Conservation (phyloP, 257 asterid species). For the Solanum pimpinellifolium region DNA sequence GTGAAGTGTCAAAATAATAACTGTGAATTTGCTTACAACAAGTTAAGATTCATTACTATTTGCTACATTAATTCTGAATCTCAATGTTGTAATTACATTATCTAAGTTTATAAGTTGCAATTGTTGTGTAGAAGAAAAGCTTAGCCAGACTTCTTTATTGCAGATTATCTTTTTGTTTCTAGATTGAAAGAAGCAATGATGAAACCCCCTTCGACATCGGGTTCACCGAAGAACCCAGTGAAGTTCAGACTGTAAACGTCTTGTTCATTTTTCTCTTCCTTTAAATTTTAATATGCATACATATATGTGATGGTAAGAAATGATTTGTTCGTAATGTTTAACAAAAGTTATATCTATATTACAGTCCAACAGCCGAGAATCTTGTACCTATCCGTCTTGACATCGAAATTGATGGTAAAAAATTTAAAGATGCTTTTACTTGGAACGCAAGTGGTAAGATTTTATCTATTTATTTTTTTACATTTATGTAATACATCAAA, state of each 20-base stretch:
- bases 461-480: background rate
- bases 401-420: constrained; percentile 83
- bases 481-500: background rate
- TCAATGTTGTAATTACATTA: background rate
- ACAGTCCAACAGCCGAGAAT: constrained; percentile 87
- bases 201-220: constrained; percentile 66
- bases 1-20: background rate
- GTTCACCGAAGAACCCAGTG: constrained; percentile 64
- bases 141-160: background rate
- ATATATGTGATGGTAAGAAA: background rate
- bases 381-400: constrained; percentile 84
- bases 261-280: background rate
- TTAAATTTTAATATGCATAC: background rate
- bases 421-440: constrained; percentile 68
- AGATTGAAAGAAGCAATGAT: constrained; percentile 9
- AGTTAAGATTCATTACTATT: background rate
- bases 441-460: constrained; percentile 86
- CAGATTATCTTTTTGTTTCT: background rate
- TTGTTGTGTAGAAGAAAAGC: background rate
- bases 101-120: background rate
- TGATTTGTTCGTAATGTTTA: background rate
- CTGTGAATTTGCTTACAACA: background rate
- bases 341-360: background rate
- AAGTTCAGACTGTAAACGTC: constrained; percentile 58
- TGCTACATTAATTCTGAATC: background rate